Percentiles rank a stretch among this genome's conserved stretches.
Evolutionary conservation across 1,284 basidiomycete genomes (phyloP).

Genomic region (Ganoderma lucidum): DNA sequence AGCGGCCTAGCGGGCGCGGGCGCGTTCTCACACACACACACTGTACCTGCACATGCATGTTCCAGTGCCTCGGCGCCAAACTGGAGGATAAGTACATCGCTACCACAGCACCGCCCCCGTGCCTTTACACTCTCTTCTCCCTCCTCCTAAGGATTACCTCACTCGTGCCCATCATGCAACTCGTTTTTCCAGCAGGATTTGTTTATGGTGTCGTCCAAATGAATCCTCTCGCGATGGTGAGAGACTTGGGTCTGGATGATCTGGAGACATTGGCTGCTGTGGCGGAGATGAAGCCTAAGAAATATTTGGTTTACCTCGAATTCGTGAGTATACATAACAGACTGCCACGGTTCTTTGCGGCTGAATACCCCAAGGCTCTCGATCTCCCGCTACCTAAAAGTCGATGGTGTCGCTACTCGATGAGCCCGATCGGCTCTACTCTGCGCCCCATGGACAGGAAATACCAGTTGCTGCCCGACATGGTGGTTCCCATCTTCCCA

Average conservation of each 20-base stretch:
- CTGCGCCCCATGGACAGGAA: neutral
- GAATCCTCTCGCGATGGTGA: constrained; percentile 15
- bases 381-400: constrained; percentile 8
- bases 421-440: neutral
- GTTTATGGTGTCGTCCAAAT: constrained; percentile 7
- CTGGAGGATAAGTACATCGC: too few relatives aligned
- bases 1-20: too few relatives aligned
- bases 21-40: too few relatives aligned
- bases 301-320: constrained; percentile 16
- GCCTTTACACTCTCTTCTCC: too few relatives aligned
- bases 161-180: too few relatives aligned
- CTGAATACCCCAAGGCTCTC: neutral
- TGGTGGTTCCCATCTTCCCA: neutral
- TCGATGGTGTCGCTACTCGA: neutral
- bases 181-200: too few relatives aligned
- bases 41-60: too few relatives aligned
- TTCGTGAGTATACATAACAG: neutral
- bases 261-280: neutral
- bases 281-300: constrained; percentile 9
- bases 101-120: too few relatives aligned
- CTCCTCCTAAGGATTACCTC: too few relatives aligned
- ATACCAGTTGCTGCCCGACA: neutral
- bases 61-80: too few relatives aligned
- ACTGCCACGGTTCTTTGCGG: too few relatives aligned
- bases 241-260: constrained; percentile 7